Evolutionary conservation across 1,139 yeast species (phyloP).

Genomic region (Suhomyces wounanorum): DNA sequence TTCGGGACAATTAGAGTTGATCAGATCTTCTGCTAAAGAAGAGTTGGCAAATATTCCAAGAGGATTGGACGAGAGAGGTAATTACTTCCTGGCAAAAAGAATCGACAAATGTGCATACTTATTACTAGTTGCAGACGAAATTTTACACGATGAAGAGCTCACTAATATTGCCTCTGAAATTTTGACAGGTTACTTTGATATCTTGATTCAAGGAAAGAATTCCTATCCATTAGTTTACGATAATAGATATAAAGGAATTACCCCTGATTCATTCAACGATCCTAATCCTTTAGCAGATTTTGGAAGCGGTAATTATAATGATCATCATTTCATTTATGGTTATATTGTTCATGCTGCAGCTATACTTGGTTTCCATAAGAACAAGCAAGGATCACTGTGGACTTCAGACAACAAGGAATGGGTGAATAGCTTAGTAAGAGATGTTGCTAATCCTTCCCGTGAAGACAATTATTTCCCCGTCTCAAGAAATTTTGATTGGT

Average conservation of each 20-base stretch:
- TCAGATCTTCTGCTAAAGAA: slow-evolving; percentile 56
- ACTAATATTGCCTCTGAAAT: slow-evolving; percentile 30
- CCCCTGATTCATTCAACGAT: slow-evolving; percentile 59
- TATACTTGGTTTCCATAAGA: slow-evolving; percentile 65
- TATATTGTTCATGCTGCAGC: slow-evolving; percentile 81
- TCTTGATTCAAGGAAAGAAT: slow-evolving; percentile 54
- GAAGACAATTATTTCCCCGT: slow-evolving; percentile 71
- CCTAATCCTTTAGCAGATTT: slow-evolving; percentile 45
- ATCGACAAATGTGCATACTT: slow-evolving; percentile 76
- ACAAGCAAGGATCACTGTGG: slow-evolving; percentile 65
- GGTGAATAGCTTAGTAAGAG: slow-evolving; percentile 68
- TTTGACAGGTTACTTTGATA: slow-evolving; percentile 42
- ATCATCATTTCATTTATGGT: slow-evolving; percentile 81
- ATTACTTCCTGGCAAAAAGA: slow-evolving; percentile 70
- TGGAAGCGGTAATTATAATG: slow-evolving; percentile 73
- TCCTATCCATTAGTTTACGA: slow-evolving; percentile 67
- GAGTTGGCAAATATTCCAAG: slow-evolving; percentile 58
- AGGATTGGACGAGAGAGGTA: slow-evolving; percentile 51
- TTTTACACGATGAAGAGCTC: slow-evolving; percentile 54
- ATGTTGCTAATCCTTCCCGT: slow-evolving; percentile 71
- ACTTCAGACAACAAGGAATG: slow-evolving; percentile 61
- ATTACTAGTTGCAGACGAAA: slow-evolving; percentile 61
- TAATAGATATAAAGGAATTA: slow-evolving; percentile 64
- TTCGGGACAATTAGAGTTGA: slow-evolving; percentile 48
- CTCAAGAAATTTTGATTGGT: slow-evolving; percentile 79